Percentiles rank a stretch among this genome's conserved stretches.
These are phyloP conservation scores for Ophiostoma piceae DNA, from an alignment of 2,329 filamentous ascomycete species.

Conservation along the genomic window DNA sequence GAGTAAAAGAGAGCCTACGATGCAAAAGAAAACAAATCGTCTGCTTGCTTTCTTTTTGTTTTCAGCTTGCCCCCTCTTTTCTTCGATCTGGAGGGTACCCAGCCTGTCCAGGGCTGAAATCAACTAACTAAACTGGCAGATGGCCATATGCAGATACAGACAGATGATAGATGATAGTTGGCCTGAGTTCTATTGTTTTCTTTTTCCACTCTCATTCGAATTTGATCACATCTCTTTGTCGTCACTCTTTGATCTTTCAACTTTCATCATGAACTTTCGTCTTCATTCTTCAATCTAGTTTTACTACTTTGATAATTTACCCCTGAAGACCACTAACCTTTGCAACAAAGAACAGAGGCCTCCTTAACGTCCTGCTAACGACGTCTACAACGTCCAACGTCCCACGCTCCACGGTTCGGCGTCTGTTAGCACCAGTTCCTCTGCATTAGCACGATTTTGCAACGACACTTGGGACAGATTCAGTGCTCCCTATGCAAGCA, in stretches of 20 bases:
- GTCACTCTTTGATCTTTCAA: background rate
- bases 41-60: background rate
- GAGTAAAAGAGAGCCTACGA: background rate
- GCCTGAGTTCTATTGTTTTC: background rate
- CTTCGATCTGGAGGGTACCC: background rate
- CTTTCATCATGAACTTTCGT: background rate
- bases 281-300: background rate
- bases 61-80: background rate
- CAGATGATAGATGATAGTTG: background rate
- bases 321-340: background rate
- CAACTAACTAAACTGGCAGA: background rate
- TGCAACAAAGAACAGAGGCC: constrained; percentile 3
- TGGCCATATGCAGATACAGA: background rate
- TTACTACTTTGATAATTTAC: background rate
- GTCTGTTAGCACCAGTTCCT: background rate
- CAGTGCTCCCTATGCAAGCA: background rate
- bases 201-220: background rate
- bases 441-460: background rate
- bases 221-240: background rate
- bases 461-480: background rate
- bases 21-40: too few species aligned
- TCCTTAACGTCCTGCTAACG: background rate
- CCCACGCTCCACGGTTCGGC: background rate
- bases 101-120: background rate
- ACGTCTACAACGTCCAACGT: background rate